Percentiles rank a stretch among this genome's conserved stretches.
phyloP scores from a whole-genome alignment of 345 rosid species.

The Syzygium aromaticum region DNA sequence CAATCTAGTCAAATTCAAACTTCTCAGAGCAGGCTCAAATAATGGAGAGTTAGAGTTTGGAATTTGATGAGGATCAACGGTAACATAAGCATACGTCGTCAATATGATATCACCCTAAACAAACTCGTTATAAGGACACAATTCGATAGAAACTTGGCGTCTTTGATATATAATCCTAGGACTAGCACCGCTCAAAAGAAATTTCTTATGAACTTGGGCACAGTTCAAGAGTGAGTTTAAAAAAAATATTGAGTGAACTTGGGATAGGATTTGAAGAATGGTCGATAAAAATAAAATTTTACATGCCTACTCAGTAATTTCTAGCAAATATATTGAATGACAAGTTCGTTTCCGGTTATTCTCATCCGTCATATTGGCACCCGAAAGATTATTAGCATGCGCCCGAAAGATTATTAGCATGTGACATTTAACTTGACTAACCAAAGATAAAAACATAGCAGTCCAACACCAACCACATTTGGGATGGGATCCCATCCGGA shows the following conservation, averaged over 20 bases:
- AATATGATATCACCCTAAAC: neutral
- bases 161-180: neutral
- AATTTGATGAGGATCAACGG: neutral
- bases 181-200: neutral
- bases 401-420: too few species aligned
- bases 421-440: too few species aligned
- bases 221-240: neutral
- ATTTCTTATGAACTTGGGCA: neutral
- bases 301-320: neutral
- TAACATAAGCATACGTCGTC: neutral
- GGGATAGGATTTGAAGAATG: neutral
- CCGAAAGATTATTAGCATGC: too few species aligned
- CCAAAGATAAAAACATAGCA: too few species aligned
- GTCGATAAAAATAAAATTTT: neutral
- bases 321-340: neutral
- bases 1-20: neutral
- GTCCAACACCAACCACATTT: neutral
- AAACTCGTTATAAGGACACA: neutral
- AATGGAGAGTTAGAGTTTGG: neutral
- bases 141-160: neutral
- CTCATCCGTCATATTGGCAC: neutral
- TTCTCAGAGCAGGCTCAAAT: neutral
- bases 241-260: neutral
- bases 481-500: neutral
- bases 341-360: neutral